phyloP scores from a whole-genome alignment of 176 grass and related monocot species.

The Carex scoparia region DNA sequence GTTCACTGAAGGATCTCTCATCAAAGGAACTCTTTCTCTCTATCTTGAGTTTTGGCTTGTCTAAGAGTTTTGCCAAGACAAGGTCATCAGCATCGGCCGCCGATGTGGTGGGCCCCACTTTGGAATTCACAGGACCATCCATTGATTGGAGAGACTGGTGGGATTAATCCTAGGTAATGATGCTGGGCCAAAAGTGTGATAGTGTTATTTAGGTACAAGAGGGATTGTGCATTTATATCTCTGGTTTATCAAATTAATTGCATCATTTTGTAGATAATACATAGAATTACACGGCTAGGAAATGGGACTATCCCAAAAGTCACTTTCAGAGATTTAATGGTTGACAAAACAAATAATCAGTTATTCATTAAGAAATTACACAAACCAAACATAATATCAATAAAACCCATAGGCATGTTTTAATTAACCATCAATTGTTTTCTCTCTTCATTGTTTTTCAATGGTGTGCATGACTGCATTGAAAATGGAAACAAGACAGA shows the following conservation, averaged over 20 bases:
- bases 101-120: neutral
- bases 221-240: neutral
- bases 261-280: neutral
- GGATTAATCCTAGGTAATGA: neutral
- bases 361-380: neutral
- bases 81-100: conserved; percentile 11
- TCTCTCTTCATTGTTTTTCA: neutral
- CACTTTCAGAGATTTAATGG: neutral
- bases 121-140: neutral
- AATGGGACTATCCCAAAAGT: neutral
- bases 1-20: conserved; percentile 39
- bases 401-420: neutral
- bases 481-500: neutral
- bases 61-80: conserved; percentile 32
- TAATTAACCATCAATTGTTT: neutral
- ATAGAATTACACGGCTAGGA: neutral
- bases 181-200: conserved; percentile 1
- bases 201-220: conserved; percentile 1
- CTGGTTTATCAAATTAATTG: neutral
- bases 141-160: conserved; percentile 1
- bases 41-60: conserved; percentile 34
- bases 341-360: conserved; percentile 12
- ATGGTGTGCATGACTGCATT: neutral
- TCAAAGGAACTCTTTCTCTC: conserved; percentile 44
- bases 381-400: neutral